Percentiles rank a stretch among this genome's conserved stretches.
These are phyloP conservation scores for Lolium perenne DNA, from an alignment of 176 grass and related monocot species.

Conservation along the genomic window DNA sequence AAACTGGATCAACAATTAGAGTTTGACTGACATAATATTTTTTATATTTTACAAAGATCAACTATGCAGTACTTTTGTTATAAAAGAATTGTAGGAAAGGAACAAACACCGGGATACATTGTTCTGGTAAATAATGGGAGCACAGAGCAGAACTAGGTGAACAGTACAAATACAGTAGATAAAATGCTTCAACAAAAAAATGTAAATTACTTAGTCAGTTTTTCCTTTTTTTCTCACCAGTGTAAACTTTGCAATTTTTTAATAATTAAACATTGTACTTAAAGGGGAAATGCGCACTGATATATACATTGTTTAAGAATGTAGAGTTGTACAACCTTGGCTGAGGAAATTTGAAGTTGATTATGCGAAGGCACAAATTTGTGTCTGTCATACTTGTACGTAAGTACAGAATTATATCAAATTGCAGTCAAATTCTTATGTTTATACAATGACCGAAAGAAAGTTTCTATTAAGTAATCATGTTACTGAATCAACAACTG, in stretches of 20 bases:
- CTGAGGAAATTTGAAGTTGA: constrained; percentile 8
- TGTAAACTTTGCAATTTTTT: background rate
- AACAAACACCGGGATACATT: background rate
- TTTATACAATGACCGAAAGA: background rate
- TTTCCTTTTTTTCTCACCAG: background rate
- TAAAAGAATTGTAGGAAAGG: background rate
- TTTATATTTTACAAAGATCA: constrained; percentile 4
- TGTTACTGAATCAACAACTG: constrained; percentile 27
- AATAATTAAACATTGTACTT: constrained; percentile 5
- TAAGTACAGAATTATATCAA: constrained; percentile 19
- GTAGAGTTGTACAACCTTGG: constrained; percentile 1
- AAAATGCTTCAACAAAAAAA: constrained; percentile 19
- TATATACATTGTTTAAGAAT: constrained; percentile 25
- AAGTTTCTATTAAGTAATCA: constrained; percentile 7
- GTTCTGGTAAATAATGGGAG: background rate
- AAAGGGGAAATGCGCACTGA: background rate
- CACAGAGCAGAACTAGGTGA: constrained; percentile 28
- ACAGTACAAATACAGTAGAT: background rate
- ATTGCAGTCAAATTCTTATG: background rate
- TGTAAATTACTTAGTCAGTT: background rate
- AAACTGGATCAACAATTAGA: constrained; percentile 27
- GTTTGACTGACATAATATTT: constrained; percentile 18
- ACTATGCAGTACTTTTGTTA: background rate
- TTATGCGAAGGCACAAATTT: background rate
- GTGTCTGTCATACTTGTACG: background rate